Evolutionary conservation across 108 stramenopile species (phyloP).

Genomic region (Fistulifera solaris): DNA sequence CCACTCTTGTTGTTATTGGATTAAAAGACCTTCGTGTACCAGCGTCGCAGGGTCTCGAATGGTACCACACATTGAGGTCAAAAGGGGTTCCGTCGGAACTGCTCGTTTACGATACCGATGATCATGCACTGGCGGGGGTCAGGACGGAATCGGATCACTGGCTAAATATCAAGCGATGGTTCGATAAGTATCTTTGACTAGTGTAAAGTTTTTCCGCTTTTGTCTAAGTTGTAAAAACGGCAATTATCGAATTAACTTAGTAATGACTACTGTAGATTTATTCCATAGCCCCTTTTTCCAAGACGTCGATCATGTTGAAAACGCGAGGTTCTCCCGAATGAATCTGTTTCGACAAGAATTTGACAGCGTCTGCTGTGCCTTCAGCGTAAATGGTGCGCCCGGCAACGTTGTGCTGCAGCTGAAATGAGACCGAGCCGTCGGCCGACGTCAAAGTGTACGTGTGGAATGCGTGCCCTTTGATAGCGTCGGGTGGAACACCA

Average conservation of each 20-base stretch:
- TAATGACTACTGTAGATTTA: conserved; percentile 11
- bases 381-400: conserved; percentile 97
- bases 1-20: conserved; percentile 82
- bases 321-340: conserved; percentile 61
- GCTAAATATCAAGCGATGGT: conserved; percentile 68
- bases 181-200: conserved; percentile 44
- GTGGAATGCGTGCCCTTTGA: conserved; percentile 97
- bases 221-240: too few relatives aligned
- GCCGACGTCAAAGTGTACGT: conserved; percentile 89
- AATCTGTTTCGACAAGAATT: conserved; percentile 81
- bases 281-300: conserved; percentile 78
- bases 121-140: conserved; percentile 65
- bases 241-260: too few relatives aligned
- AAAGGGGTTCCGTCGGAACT: conserved; percentile 50
- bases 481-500: conserved; percentile 85
- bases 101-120: conserved; percentile 63
- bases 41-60: conserved; percentile 68
- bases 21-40: conserved; percentile 66
- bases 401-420: conserved; percentile 94
- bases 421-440: conserved; percentile 90
- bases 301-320: conserved; percentile 84
- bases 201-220: too few relatives aligned
- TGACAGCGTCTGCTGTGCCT: conserved; percentile 96
- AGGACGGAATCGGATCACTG: conserved; percentile 69
- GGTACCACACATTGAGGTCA: conserved; percentile 62